Base-by-base conservation (phyloP, 768 basidiomycete genomes). In the Plicaturopsis crispa region DNA sequence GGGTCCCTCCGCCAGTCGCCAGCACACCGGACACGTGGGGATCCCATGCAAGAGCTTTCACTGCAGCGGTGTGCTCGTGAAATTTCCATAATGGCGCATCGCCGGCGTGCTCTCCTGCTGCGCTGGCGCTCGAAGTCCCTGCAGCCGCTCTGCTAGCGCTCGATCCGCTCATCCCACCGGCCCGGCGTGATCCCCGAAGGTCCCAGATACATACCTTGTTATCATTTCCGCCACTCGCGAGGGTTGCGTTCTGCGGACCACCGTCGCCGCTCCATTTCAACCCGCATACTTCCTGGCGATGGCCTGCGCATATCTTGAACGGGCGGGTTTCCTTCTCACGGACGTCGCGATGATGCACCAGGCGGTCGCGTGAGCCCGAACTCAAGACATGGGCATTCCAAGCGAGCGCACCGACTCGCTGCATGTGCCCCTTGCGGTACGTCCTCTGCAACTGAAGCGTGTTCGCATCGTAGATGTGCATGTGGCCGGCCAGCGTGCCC, bases 131-230 rank as follows among this genome's bases (percentile, higher is more conserved):
- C 4, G 49, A 51, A 11, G 52, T 55, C 1, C 50, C 41, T 17
- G 52, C 57, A 35, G 52, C 53, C 8, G 46, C 40, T 2, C 52
- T 49, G 8, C 55, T 56, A 3, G 54, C 54, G 39, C 36, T 47
- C 17, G 55, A 40, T 26, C 20, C 45, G 24, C 31, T 46, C 35
- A 46, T 56, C 44, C 53, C 48, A 18, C 59, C 59, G 18, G 63
- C 60, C 33, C 76, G 59, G 48, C 67, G 66, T 5, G 75, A 73
- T 6, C 83, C 85, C 40, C 86, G 71, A 39, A 90, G 63, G 54
- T 97, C 92, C 89, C 93, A 99, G 38, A 99, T 91, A 50, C 89
- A 91, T 13, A 99, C 87, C 64, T 97, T 97, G 63, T 99, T 99
- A 61, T 99, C 94, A 56, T 99, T 99, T 0, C 94, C 94, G 2